Base-by-base conservation (phyloP, 176 grass and related monocot species). In the Tuctoria greenei region DNA sequence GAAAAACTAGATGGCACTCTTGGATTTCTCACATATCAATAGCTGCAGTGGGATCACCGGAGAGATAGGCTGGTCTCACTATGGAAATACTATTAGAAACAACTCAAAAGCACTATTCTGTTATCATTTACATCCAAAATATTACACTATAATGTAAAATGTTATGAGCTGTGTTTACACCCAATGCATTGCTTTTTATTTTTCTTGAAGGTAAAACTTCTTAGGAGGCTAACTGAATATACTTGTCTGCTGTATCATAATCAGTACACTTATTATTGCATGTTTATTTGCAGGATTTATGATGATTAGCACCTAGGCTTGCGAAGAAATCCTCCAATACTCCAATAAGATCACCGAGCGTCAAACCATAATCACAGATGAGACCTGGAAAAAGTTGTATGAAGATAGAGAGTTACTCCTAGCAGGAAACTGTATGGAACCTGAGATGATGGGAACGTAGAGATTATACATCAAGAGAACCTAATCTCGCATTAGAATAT, bases 301-400 rank as follows among this genome's bases (percentile, higher is more conserved):
- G 50, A 64, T 67, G 60, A 73, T 68, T 75, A 77, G 38, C 71
- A 99, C 95, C 95, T 84, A 99, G 82, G 1, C 89, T 88, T 44
- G 91, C 76, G 73, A 95, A 99, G 77, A 99, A 99, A 86, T 99
- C 95, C 73, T 99, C 89, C 68, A 99, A 74, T 66, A 99, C 89
- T 25, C 95, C 95, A 79, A 92, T 92, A 65, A 99, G 77, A 99
- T 95, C 91, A 51, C 91, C 95, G 67, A 99, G 89, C 0, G 89
- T 95, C 76, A 99, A 85, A 20, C 89, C 91, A 84, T 88, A 88
- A 57, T 99, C 91, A 74, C 95, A 99, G 47, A 99, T 90, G 64
- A 99, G 79, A 51, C 95, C 91, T 99, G 72, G 79, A 81, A 70
- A 61, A 14, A 85, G 57, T 3, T 69, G 45, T 54, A 74, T 74